These are phyloP conservation scores for Coprinopsis marcescibilis DNA, from an alignment of 768 basidiomycete species.

Conservation along the genomic window DNA sequence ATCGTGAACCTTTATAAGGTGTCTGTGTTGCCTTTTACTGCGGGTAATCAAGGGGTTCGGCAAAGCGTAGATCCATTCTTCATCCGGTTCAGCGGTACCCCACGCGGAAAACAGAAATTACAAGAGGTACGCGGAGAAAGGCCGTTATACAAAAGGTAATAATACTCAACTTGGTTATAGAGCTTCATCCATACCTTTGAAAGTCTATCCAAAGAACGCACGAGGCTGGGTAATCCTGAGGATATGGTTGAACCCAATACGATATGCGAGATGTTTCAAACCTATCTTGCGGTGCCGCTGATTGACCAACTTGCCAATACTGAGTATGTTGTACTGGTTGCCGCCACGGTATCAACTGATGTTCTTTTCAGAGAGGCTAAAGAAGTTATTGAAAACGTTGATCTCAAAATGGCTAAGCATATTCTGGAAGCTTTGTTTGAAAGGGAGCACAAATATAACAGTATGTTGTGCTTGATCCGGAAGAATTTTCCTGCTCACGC, in stretches of 20 bases:
- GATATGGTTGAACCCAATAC: slow-evolving; percentile 59
- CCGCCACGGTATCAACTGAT: neutral
- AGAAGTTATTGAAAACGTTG: neutral
- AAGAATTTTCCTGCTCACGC: slow-evolving; percentile 17
- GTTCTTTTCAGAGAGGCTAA: slow-evolving; percentile 12
- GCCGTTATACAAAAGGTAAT: too few relatives aligned
- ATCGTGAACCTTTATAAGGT: slow-evolving; percentile 34
- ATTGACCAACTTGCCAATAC: slow-evolving; percentile 48
- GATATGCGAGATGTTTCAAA: slow-evolving; percentile 64
- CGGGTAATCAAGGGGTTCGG: slow-evolving; percentile 73
- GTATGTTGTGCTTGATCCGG: too few relatives aligned
- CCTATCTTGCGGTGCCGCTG: too few relatives aligned
- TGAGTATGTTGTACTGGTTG: slow-evolving; percentile 21
- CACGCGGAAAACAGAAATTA: slow-evolving; percentile 65
- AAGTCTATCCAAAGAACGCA: slow-evolving; percentile 39
- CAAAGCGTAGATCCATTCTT: slow-evolving; percentile 88
- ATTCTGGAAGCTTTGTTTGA: neutral
- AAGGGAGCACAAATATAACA: slow-evolving; percentile 16
- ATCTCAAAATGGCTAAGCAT: neutral
- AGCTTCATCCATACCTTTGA: slow-evolving; percentile 52
- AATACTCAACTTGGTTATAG: too few relatives aligned
- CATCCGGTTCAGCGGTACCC: slow-evolving; percentile 82
- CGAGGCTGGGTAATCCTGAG: slow-evolving; percentile 55
- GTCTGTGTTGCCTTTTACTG: slow-evolving; percentile 79
- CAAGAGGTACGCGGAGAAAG: too few relatives aligned